These are phyloP conservation scores for Breynia disticha DNA, from an alignment of 441 rosid species.

Conservation along the genomic window DNA sequence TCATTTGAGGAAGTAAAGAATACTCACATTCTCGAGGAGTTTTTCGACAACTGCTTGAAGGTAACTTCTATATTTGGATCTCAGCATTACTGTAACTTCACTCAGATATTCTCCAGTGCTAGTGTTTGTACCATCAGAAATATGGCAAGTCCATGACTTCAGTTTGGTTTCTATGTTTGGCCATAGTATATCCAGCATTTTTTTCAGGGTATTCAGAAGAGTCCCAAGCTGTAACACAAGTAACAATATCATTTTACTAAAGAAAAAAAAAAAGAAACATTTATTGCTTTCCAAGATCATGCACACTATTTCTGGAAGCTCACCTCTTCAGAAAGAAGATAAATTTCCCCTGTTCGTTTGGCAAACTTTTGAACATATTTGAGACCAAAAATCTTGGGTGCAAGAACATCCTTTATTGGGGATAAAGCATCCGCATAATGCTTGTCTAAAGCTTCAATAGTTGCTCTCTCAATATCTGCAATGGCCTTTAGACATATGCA, in stretches of 20 bases:
- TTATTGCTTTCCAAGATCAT: not conserved
- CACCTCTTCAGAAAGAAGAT: slow-evolving; percentile 77
- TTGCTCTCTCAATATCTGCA: slow-evolving; percentile 77
- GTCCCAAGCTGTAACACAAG: slow-evolving; percentile 59
- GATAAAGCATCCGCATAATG: slow-evolving; percentile 73
- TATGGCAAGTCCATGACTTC: slow-evolving; percentile 62
- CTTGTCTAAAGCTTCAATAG: slow-evolving; percentile 66
- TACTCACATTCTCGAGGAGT: slow-evolving; percentile 74
- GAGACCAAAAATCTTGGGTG: slow-evolving; percentile 61
- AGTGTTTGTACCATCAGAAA: slow-evolving; percentile 51
- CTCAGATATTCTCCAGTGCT: slow-evolving; percentile 81
- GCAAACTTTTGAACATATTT: slow-evolving; percentile 84
- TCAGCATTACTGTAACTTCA: slow-evolving; percentile 83
- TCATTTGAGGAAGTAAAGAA: slow-evolving; percentile 1
- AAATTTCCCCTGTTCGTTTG: slow-evolving; percentile 55
- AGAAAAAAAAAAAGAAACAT: not conserved
- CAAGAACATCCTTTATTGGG: slow-evolving; percentile 60
- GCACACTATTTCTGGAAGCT: not conserved
- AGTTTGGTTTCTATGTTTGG: slow-evolving; percentile 64
- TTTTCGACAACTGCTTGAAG: slow-evolving; percentile 86
- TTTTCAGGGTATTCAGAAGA: slow-evolving; percentile 77
- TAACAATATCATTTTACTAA: slow-evolving; percentile 1
- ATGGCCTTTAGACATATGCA: slow-evolving; percentile 41
- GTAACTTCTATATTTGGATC: slow-evolving; percentile 83
- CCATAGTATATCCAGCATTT: slow-evolving; percentile 58